Base-by-base conservation (phyloP, 352 stramenopile species). In the Phytophthora tentaculata region DNA sequence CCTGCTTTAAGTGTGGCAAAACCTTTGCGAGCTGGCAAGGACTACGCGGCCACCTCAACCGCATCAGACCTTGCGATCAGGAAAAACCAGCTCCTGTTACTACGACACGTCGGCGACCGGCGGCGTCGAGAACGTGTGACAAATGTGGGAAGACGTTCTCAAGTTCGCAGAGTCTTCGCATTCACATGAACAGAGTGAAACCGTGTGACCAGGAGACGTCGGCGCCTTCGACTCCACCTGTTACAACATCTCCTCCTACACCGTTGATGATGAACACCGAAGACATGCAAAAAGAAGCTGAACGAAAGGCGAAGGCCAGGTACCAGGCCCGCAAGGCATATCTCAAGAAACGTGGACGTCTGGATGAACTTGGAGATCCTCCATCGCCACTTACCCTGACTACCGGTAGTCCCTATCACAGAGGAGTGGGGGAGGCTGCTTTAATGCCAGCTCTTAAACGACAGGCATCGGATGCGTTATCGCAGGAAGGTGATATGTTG, bases 81-180 rank as follows among this genome's bases (percentile, higher is more conserved):
- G 56, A 70, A 26, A 73, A 76, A 17, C 22, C 63, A 35, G 52
- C 52, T 5, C 35, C 35, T 43, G 35, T 6, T 14, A 41, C 24
- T 20, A 50, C 54, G 44, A 44, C 24, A 43, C 64, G 58, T 35
- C 56, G 66, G 50, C 60, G 52, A 45, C 19, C 52, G 6, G 24
- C 47, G n/a, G 64, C 59, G 9, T 53, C 53, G 12, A 74, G 37
- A 43, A 77, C 60, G 6, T 77, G 65, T 35, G n/a, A 8, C 53
- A 77, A 66, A 32, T 77, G 70, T 16, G 56, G 56, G 41, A 74
- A 68, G 49, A 74, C 61, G 8, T 77, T 77, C 45, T 71, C 70
- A 5, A 77, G 70, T 23, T 29, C 60, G 14, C 70, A 77, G 37
- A 77, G 65, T 63, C 60, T 77, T 20, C 60, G 65, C 5, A 71